Evolutionary conservation across 257 asterid species (phyloP).

Genomic region (Gentiana dahurica): DNA sequence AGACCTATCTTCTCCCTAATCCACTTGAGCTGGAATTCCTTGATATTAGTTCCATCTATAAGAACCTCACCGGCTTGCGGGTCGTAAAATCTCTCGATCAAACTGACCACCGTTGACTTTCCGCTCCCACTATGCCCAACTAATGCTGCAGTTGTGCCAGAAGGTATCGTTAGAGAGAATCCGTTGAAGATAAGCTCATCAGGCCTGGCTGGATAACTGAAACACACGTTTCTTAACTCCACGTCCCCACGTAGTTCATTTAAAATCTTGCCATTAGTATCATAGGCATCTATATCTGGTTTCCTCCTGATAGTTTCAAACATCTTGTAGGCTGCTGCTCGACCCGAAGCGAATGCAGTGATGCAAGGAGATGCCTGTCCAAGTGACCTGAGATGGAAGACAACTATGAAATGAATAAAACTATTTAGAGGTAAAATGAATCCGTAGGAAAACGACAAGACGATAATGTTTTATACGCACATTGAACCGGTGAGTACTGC

Average conservation of each 20-base stretch:
- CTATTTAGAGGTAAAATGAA: neutral
- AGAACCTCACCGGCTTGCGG: slow-evolving; percentile 65
- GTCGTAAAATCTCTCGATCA: slow-evolving; percentile 76
- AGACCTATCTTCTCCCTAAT: slow-evolving; percentile 73
- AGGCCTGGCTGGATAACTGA: slow-evolving; percentile 79
- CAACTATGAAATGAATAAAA: neutral
- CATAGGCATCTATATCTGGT: slow-evolving; percentile 70
- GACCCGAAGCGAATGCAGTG: slow-evolving; percentile 70
- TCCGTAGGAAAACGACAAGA: neutral
- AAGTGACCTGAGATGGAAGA: slow-evolving; percentile 41
- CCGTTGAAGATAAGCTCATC: slow-evolving; percentile 57
- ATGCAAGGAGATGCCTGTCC: slow-evolving; percentile 84
- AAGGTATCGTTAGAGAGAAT: slow-evolving; percentile 47
- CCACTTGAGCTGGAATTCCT: slow-evolving; percentile 77
- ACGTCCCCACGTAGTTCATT: slow-evolving; percentile 55
- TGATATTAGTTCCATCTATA: slow-evolving; percentile 59
- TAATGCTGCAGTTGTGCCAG: slow-evolving; percentile 72
- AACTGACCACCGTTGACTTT: slow-evolving; percentile 70
- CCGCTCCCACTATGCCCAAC: slow-evolving; percentile 94
- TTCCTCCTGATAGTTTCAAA: slow-evolving; percentile 60
- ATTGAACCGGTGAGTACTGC: slow-evolving; percentile 62
- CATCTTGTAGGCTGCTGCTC: slow-evolving; percentile 85
- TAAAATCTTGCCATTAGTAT: slow-evolving; percentile 39
- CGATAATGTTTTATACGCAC: slow-evolving; percentile 29
- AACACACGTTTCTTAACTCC: slow-evolving; percentile 46